Conservation (phyloP, 805 yeast species). For the Cyberlindnera bimundalis region DNA sequence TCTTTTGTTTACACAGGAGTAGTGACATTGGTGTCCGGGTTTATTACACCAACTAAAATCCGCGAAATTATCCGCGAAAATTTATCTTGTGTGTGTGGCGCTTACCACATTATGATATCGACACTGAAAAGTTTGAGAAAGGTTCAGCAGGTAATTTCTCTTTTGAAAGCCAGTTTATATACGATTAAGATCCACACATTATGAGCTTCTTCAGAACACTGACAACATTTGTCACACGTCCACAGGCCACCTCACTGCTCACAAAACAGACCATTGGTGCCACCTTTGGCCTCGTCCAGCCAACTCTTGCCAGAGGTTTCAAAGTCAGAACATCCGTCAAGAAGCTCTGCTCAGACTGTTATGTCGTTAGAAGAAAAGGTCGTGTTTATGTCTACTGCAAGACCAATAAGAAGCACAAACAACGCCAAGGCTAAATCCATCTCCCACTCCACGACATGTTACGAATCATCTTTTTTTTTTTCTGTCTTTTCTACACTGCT, state of each 20-base stretch:
- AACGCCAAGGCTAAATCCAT: constrained; percentile 66
- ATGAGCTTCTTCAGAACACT: constrained; percentile 23
- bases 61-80: too few relatives aligned
- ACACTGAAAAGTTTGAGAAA: constrained; percentile 11
- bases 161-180: too few relatives aligned
- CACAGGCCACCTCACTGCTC: constrained; percentile 21
- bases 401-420: constrained; percentile 89
- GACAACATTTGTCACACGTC: constrained; percentile 15
- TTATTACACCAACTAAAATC: too few relatives aligned
- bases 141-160: too few relatives aligned
- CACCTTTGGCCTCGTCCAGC: constrained; percentile 25
- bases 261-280: constrained; percentile 13
- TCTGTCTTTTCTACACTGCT: background rate
- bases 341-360: constrained; percentile 89
- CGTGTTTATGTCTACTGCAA: constrained; percentile 91
- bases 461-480: background rate
- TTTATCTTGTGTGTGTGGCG: background rate
- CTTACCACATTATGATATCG: background rate
- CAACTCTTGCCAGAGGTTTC: constrained; percentile 58
- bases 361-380: constrained; percentile 88
- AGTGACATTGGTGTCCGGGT: constrained; percentile 2
- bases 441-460: constrained; percentile 1
- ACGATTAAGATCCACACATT: background rate
- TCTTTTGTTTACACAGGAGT: too few relatives aligned
- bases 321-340: constrained; percentile 91